Base-by-base conservation (phyloP, 2,329 filamentous ascomycete species). In the Epicoccum sorghinum region DNA sequence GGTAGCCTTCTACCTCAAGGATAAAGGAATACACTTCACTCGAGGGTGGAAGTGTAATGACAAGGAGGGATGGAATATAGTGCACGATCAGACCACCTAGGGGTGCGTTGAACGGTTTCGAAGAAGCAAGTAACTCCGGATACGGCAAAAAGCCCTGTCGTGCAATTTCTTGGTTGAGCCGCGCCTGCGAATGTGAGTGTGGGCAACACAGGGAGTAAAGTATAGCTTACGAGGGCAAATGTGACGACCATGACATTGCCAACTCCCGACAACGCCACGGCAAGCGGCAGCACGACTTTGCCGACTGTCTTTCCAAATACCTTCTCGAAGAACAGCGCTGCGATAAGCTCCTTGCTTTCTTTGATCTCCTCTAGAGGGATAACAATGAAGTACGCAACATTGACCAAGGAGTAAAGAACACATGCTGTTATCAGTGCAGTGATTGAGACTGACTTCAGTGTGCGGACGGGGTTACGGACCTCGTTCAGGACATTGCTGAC, bases 171-270 rank as follows among this genome's bases (percentile, higher is more conserved):
- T 90, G 87, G 61, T 90, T 90, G 2, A 89, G 73, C 2, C 88
- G 83, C 4, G 87, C 83, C 85, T 89, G 53, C 1, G 25, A 13
- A n/a, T 35, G 23, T 55, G 25, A 60, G 35, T 18, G 4, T 23
- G 18, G 9, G 24, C n/a, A n/a, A 25, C 8, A 6, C 3, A 35
- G 18, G 4, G 18, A 22, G 7, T 10, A 25, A 12, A 4, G 8
- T 29, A 24, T 71, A 29, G 9, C 80, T 64, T 77, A 88, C 87
- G 70, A 87, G 71, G 1, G 86, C 81, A 68, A 90, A 91, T 0
- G 86, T 85, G 2, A 89, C 86, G 0, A 89, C 86, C 82, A 91
- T 86, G 12, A 91, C 87, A 66, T 91, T 91, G 0, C 88, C 89
- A 2, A 80, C 83, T 0, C 86, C 87, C 1, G 86, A 89, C 23